phyloP scores from a whole-genome alignment of 2,329 filamentous ascomycete genomes.

The Aspergillus neotritici region DNA sequence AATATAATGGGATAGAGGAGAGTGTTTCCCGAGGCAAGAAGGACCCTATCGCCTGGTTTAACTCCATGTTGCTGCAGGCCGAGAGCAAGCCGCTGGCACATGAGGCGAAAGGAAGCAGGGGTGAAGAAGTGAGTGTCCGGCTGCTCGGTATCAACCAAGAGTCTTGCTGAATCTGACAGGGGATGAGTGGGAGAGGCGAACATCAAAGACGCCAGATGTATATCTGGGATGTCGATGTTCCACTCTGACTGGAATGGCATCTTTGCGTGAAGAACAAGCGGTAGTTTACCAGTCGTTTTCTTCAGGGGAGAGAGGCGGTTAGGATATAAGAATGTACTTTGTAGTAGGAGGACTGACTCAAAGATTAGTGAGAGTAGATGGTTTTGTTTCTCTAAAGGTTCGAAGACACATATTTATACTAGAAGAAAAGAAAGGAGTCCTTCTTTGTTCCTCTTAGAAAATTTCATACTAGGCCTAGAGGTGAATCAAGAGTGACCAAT shows the following conservation, averaged over 20 bases:
- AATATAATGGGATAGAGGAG: slow-evolving; percentile 67
- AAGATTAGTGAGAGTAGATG: too few relatives aligned
- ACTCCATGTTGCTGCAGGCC: slow-evolving; percentile 62
- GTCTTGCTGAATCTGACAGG: slow-evolving; percentile 41
- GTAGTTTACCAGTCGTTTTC: not conserved
- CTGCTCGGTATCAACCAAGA: slow-evolving; percentile 59
- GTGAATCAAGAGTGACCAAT: too few relatives aligned
- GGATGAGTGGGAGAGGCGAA: slow-evolving; percentile 47
- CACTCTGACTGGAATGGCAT: slow-evolving; percentile 53
- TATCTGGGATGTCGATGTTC: slow-evolving; percentile 42
- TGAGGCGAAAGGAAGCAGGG: slow-evolving; percentile 58
- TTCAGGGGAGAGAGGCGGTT: too few relatives aligned
- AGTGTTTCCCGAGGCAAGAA: slow-evolving; percentile 69
- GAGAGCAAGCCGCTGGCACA: slow-evolving; percentile 65
- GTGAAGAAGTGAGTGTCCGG: slow-evolving; percentile 65
- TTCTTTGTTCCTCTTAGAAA: too few relatives aligned
- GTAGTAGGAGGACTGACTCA: too few relatives aligned
- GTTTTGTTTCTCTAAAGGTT: too few relatives aligned
- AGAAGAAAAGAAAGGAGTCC: too few relatives aligned
- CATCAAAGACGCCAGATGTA: slow-evolving; percentile 39
- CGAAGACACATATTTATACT: too few relatives aligned
- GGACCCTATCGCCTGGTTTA: slow-evolving; percentile 61
- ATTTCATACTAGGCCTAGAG: too few relatives aligned
- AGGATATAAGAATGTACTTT: too few relatives aligned
- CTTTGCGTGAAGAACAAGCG: slow-evolving; percentile 15